Percentiles rank a stretch among this genome's conserved stretches.
phyloP scores from a whole-genome alignment of 1,284 basidiomycete species.

The Cystobasidium slooffiae region DNA sequence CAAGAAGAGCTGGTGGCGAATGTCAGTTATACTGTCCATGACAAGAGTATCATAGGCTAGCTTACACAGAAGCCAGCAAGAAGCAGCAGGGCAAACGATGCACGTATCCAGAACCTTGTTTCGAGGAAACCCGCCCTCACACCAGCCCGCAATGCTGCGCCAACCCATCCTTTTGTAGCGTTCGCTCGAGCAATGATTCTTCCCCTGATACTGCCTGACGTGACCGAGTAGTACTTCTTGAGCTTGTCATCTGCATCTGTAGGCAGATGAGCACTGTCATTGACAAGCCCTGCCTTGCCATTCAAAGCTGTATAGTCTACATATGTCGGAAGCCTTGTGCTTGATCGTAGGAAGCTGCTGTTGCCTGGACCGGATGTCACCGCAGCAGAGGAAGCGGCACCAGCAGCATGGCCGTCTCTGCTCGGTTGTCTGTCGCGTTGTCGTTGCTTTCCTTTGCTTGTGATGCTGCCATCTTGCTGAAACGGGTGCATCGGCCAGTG shows the following conservation, averaged over 20 bases:
- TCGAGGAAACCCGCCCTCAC: constrained; percentile 38
- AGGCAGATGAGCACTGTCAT: constrained; percentile 14
- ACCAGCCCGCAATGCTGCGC: constrained; percentile 23
- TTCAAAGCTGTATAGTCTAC: constrained; percentile 32
- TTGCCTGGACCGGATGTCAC: constrained; percentile 6
- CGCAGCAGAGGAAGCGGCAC: background rate
- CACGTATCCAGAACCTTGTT: constrained; percentile 28
- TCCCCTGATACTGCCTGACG: constrained; percentile 24
- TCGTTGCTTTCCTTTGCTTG: constrained; percentile 5
- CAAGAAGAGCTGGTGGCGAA: constrained; percentile 21
- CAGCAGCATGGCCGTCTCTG: background rate
- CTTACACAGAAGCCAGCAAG: constrained; percentile 17
- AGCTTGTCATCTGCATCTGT: constrained; percentile 39
- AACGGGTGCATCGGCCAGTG: constrained; percentile 33
- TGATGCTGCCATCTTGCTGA: constrained; percentile 25
- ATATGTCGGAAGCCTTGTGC: constrained; percentile 37
- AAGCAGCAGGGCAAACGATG: background rate
- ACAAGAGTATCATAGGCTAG: background rate
- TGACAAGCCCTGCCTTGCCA: constrained; percentile 6
- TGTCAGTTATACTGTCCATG: background rate
- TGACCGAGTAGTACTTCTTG: constrained; percentile 26
- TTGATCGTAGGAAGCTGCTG: constrained; percentile 4
- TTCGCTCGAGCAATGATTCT: constrained; percentile 37
- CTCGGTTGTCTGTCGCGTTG: background rate
- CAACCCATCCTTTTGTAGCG: constrained; percentile 25